Conservation (phyloP, 768 basidiomycete species). For the Russula emetica region DNA sequence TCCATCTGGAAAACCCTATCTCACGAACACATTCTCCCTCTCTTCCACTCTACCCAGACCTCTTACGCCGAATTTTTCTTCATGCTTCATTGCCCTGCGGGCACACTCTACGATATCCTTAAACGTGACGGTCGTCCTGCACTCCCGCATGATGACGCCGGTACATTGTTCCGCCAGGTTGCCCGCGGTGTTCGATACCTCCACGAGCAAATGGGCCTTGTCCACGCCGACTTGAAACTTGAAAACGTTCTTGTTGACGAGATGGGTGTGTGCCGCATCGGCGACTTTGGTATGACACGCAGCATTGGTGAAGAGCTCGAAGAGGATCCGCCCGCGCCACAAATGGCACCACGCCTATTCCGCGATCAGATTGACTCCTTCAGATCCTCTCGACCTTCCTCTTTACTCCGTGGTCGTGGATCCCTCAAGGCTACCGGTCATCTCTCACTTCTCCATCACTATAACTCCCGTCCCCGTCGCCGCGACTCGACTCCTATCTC, state of each 20-base stretch:
- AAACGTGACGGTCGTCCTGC: constrained; percentile 64
- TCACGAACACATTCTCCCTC: constrained; percentile 84
- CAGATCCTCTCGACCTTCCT: constrained; percentile 2
- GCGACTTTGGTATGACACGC: constrained; percentile 80
- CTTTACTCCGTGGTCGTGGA: constrained; percentile 11
- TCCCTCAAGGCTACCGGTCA: constrained; percentile 29
- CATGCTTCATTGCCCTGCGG: constrained; percentile 79
- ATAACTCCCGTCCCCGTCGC: constrained; percentile 45
- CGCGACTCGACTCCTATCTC: constrained; percentile 45
- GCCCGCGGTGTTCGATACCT: constrained; percentile 78
- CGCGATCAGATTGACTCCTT: constrained; percentile 1
- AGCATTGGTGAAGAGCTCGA: constrained; percentile 47
- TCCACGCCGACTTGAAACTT: constrained; percentile 94
- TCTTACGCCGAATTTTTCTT: constrained; percentile 71
- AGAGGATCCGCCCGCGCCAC: constrained; percentile 1
- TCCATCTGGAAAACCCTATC: constrained; percentile 68
- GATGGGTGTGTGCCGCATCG: constrained; percentile 78
- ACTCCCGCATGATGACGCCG: constrained; percentile 70
- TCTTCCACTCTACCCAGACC: constrained; percentile 61
- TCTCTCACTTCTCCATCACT: constrained; percentile 37
- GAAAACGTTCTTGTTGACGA: constrained; percentile 95
- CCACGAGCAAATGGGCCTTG: constrained; percentile 68
- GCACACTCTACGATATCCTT: constrained; percentile 80
- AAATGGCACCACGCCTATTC: background rate
- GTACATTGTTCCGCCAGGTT: constrained; percentile 83